Conservation (phyloP, 345 rosid species). For the Ailanthus altissimus region DNA sequence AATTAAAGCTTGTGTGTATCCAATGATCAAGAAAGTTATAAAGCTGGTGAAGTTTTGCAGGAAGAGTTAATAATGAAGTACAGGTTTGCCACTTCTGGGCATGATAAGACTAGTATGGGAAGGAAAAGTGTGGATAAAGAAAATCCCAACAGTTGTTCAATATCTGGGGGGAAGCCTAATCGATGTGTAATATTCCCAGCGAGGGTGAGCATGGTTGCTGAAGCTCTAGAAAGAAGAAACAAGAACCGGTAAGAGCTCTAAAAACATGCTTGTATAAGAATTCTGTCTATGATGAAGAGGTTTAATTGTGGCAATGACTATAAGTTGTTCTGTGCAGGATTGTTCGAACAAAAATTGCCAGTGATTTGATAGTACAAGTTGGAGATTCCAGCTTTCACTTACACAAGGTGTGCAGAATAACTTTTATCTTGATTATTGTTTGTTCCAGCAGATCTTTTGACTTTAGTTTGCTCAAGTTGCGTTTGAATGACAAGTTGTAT, state of each 20-base stretch:
- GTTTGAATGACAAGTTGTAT: not conserved
- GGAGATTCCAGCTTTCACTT: slow-evolving; percentile 53
- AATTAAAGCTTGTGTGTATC: not conserved
- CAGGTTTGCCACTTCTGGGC: not conserved
- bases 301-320: not conserved
- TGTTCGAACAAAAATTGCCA: slow-evolving; percentile 33
- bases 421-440: not conserved
- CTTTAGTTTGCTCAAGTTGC: too few species aligned
- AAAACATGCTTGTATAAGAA: not conserved
- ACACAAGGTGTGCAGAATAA: slow-evolving; percentile 46
- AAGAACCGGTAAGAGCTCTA: slow-evolving; percentile 35
- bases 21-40: not conserved
- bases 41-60: not conserved
- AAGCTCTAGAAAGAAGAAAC: slow-evolving; percentile 43
- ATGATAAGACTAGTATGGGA: slow-evolving; percentile 15
- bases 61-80: slow-evolving; percentile 27
- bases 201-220: slow-evolving; percentile 31
- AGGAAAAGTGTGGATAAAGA: slow-evolving; percentile 20
- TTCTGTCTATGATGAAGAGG: not conserved
- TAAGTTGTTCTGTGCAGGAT: slow-evolving; percentile 38
- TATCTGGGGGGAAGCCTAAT: slow-evolving; percentile 29
- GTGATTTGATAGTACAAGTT: slow-evolving; percentile 50
- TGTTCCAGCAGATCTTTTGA: too few species aligned
- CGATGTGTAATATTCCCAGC: slow-evolving; percentile 39
- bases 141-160: slow-evolving; percentile 10